phyloP scores from a whole-genome alignment of 805 yeast genomes.

The Nakazawaea ernobii region DNA sequence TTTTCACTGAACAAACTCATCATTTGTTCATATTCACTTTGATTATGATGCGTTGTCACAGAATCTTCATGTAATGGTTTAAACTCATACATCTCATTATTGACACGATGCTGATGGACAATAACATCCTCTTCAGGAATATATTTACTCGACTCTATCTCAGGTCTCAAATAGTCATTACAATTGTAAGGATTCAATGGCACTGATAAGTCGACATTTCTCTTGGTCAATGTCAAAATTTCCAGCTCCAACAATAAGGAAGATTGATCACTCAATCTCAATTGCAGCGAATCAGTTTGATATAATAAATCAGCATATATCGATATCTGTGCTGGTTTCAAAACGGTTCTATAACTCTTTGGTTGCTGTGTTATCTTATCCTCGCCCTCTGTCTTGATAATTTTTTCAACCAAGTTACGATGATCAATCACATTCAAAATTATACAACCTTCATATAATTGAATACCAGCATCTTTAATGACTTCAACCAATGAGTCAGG shows the following conservation, averaged over 20 bases:
- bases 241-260: slow-evolving; percentile 87
- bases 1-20: slow-evolving; percentile 66
- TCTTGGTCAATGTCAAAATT: slow-evolving; percentile 66
- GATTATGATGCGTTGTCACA: slow-evolving; percentile 53
- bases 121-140: slow-evolving; percentile 23
- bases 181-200: slow-evolving; percentile 62
- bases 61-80: slow-evolving; percentile 55
- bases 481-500: slow-evolving; percentile 90
- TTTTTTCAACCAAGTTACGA: slow-evolving; percentile 36
- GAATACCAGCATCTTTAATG: slow-evolving; percentile 77
- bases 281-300: slow-evolving; percentile 71
- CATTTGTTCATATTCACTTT: slow-evolving; percentile 80
- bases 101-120: slow-evolving; percentile 33
- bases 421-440: slow-evolving; percentile 87
- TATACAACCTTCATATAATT: slow-evolving; percentile 84
- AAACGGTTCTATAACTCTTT: slow-evolving; percentile 67
- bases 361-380: slow-evolving; percentile 34
- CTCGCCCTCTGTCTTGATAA: slow-evolving; percentile 3
- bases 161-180: slow-evolving; percentile 44
- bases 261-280: slow-evolving; percentile 71
- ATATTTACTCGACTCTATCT: slow-evolving; percentile 36
- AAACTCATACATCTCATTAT: slow-evolving; percentile 20
- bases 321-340: slow-evolving; percentile 76
- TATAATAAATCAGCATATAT: slow-evolving; percentile 80
- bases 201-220: slow-evolving; percentile 71